Percentiles rank a stretch among this genome's conserved stretches.
Evolutionary conservation across 805 yeast species (phyloP).

Genomic region (Saccharomyces paradoxus): DNA sequence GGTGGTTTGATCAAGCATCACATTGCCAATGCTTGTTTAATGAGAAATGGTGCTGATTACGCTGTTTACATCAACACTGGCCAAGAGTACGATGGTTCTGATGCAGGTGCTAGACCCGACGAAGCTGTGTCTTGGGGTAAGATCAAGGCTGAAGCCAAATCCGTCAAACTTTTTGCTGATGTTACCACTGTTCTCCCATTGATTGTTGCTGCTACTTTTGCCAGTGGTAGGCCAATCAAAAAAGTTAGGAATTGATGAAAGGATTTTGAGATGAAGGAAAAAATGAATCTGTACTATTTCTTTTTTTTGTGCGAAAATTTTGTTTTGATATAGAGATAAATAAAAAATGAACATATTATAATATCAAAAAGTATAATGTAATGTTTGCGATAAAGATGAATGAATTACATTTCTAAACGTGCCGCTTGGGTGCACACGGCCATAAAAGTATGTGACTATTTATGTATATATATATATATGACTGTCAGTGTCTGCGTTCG

Average conservation of each 20-base stretch:
- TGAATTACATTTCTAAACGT: background rate
- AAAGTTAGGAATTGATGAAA: background rate
- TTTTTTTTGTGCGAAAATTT: background rate
- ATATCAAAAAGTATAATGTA: background rate
- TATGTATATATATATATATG: background rate
- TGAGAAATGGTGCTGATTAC: slow-evolving; percentile 99
- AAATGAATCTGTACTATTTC: background rate
- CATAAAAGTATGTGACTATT: slow-evolving; percentile 1
- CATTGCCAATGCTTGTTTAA: slow-evolving; percentile 92
- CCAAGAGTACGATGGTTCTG: slow-evolving; percentile 97
- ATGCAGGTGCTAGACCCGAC: slow-evolving; percentile 98
- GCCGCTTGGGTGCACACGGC: background rate
- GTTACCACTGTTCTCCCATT: slow-evolving; percentile 92
- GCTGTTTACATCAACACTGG: slow-evolving; percentile 97
- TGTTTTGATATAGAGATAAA: slow-evolving; percentile 3
- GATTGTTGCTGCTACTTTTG: slow-evolving; percentile 96
- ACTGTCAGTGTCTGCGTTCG: background rate
- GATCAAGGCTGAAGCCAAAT: slow-evolving; percentile 86
- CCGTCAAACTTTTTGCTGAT: slow-evolving; percentile 90
- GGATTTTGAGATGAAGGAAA: background rate
- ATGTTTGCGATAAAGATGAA: background rate
- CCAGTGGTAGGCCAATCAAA: slow-evolving; percentile 36
- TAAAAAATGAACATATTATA: background rate
- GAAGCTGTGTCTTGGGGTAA: slow-evolving; percentile 99
- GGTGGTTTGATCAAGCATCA: slow-evolving; percentile 97